Conservation (phyloP, 1,284 basidiomycete genomes). For the Ceraceosorus guamensis region DNA sequence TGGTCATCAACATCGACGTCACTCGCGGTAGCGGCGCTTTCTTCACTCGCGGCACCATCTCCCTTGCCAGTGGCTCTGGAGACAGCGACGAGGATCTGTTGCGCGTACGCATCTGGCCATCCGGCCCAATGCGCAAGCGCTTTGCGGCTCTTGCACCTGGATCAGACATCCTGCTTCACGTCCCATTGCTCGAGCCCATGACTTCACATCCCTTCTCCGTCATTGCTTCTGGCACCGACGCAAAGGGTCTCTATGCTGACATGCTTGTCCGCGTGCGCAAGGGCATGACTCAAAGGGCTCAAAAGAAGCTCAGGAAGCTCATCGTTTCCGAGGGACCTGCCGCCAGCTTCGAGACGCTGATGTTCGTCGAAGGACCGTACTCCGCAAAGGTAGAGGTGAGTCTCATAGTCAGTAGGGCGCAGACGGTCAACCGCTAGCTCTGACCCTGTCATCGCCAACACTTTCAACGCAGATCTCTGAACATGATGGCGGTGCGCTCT, state of each 20-base stretch:
- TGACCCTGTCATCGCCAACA: not conserved
- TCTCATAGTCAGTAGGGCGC: not conserved
- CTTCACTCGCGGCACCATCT: not conserved
- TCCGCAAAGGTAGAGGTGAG: constrained; percentile 13
- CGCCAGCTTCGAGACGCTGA: constrained; percentile 2
- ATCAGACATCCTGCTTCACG: constrained; percentile 14
- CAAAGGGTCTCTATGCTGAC: constrained; percentile 12
- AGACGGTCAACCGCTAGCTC: not conserved
- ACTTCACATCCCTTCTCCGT: constrained; percentile 33
- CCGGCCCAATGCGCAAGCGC: not conserved
- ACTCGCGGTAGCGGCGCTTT: not conserved
- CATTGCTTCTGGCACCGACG: constrained; percentile 9
- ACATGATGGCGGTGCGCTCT: constrained; percentile 1
- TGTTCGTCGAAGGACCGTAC: constrained; percentile 31
- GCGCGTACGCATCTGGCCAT: not conserved
- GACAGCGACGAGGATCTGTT: not conserved
- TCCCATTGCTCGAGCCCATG: constrained; percentile 22
- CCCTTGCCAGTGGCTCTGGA: not conserved
- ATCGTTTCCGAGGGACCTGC: too few relatives aligned
- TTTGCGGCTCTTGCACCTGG: not conserved
- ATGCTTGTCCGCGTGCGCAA: constrained; percentile 18
- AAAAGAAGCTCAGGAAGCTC: not conserved
- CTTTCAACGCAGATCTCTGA: too few relatives aligned
- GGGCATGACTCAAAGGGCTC: constrained; percentile 21
- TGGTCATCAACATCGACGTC: not conserved